Base-by-base conservation (phyloP, 1,284 basidiomycete genomes). In the Fomes fomentarius region DNA sequence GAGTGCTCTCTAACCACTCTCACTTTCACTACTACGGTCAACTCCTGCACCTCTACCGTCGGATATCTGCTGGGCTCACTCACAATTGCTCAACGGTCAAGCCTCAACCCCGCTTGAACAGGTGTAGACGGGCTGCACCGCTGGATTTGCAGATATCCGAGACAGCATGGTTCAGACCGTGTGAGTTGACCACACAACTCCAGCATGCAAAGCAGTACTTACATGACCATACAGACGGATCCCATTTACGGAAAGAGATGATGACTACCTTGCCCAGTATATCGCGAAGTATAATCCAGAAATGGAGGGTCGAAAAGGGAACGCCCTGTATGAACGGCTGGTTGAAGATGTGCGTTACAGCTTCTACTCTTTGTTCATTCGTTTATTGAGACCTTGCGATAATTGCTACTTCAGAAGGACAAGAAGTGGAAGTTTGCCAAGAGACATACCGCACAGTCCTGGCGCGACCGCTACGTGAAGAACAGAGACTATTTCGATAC, bases 391-490 rank as follows among this genome's bases (percentile, higher is more conserved):
- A 39, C 17, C 14, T 14, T 10, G 12, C 38, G 8, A 2, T 11
- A n/a, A 11, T 24, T 4, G n/a, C 21, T 40, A 10, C 38, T 40
- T 3, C 15, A 89, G 88, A 84, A 85, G 22, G 38, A 40, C 8
- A 22, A 15, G 6, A 24, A 40, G 11, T 24, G 21, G 38, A 10
- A 12, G 21, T 37, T 37, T 17, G 38, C 38, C 21, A 73, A 71
- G 33, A 80, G 85, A 26, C 88, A 91, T 64, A 82, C 86, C 2
- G 87, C 85, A 85, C 83, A 85, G 57, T 89, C 87, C 7, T 91
- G 88, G 88, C 77, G 86, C 38, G 86, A 90, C 65, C 77, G 86
- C 24, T 90, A 90, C 71, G 87, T 86, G 72, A 89, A 87, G 63
- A 82, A 89, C 57, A 68, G 79, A 0, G 65, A 70, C 0, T 43